Base-by-base conservation (phyloP, 2,329 filamentous ascomycete genomes). In the Aphanocladium album region DNA sequence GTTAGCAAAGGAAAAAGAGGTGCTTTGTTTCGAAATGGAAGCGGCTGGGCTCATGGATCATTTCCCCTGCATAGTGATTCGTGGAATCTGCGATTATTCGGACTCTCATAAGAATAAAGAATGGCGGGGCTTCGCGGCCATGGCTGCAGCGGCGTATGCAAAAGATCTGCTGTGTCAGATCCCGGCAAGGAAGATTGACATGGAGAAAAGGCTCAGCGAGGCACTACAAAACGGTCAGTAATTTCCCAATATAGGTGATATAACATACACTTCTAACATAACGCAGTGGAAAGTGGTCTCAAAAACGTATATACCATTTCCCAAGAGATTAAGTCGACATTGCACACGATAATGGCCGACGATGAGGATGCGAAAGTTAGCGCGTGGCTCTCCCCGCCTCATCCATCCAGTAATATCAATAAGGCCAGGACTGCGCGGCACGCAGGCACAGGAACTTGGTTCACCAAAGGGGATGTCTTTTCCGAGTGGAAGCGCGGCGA, bases 81-180 rank as follows among this genome's bases (percentile, higher is more conserved):
- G 19, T 2, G 43, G 43, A 2, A 46, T 46, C 2, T 46, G 43
- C 11, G 43, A 46, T 7, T 46, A 46, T 23, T 19, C 43, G 11
- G 43, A 46, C 21, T 46, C 43, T 14, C 43, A 46, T 8, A 46
- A 46, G 8, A 23, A 21, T 14, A 23, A 23, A 7, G n/a, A 23
- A 14, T 46, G 43, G 43, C 46, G 68, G 35, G 47, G 60, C n/a
- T 69, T 66, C 58, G 60, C 67, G 4, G 64, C 67, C 2, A 62
- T 66, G 27, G 57, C 61, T n/a, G 66, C 67, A 14, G 68, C 68
- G 4, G 67, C 61, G 17, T 70, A 66, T 43, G 63, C 64, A 1
- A 68, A 64, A 51, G 55, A 64, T 5, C 45, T 65, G 0, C 19
- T 65, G 39, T 17, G 39, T 19, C 12, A 19, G 39, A 43, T 43